Base-by-base conservation (phyloP, 1,284 basidiomycete species). In the Ceratobasidium sp. region DNA sequence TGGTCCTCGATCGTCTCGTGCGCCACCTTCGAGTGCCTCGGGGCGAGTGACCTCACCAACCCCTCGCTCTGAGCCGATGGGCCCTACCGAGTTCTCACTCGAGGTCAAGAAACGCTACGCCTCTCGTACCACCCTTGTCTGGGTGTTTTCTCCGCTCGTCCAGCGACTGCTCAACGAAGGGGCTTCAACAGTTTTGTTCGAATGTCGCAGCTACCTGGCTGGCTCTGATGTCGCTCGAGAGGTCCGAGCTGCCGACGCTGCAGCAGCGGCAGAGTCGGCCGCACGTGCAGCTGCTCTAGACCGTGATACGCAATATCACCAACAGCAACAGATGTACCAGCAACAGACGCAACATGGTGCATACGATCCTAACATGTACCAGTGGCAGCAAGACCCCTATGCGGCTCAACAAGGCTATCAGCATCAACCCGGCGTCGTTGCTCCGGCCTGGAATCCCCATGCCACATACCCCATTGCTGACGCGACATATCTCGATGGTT, bases 21-120 rank as follows among this genome's bases (percentile, higher is more conserved):
- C 33, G 4, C n/a, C 53, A 21, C 42, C 66, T n/a, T 36, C 64
- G 11, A 56, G 1, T 21, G n/a, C 51, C 2, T 23, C 64, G 23
- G 49, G 25, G 23, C 36, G 51, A 25, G 1, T 38, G 3, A 2
- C 59, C 14, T 40, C 63, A 28, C 21, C 48, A 7, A 40, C 38
- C 18, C 25, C 28, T n/a, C 54, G 54, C 54, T 28, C 11, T 5
- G 53, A 36, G 12, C 21, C 18, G 21, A 1, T 11, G 18, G 40
- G 36, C 53, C n/a, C 36, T 9, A 36, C 21, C 42, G 54, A 59
- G 5, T 69, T 69, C 36, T 25, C 53, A 18, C 66, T 69, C 7
- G 66, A 69, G 36, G 66, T 69, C 53, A 69, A 59, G 53, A 69
- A 69, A 48, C 51, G 66, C 9, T 69, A 44, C 16, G 53, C 53